These are phyloP conservation scores for Leptographium radiaticola DNA, from an alignment of 2,329 filamentous ascomycete genomes.

Conservation along the genomic window DNA sequence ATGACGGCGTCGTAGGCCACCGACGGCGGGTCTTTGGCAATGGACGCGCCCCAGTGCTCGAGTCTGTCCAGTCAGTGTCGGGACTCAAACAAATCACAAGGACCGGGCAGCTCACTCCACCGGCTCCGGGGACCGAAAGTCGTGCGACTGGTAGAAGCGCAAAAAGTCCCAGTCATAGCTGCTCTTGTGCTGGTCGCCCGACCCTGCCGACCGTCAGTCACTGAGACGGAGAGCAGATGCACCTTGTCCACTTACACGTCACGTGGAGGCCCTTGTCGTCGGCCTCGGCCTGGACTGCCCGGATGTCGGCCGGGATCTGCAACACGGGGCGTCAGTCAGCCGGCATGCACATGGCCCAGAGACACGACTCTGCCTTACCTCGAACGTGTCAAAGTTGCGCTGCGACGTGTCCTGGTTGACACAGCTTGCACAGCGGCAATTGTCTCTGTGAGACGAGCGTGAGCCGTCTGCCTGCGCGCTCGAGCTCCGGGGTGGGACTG, in stretches of 20 bases:
- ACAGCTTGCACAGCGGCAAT: conserved; percentile 56
- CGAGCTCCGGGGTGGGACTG: too few species aligned
- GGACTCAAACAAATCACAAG: too few species aligned
- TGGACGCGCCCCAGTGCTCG: conserved; percentile 19
- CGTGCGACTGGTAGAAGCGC: conserved; percentile 26
- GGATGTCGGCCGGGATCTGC: conserved; percentile 34
- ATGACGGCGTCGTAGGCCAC: conserved; percentile 50
- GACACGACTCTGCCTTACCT: conserved; percentile 24
- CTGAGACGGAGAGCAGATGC: neutral
- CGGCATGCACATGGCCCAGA: neutral
- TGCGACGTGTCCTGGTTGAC: conserved; percentile 60
- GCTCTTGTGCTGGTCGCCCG: conserved; percentile 54
- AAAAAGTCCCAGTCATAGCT: conserved; percentile 54
- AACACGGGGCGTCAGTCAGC: neutral
- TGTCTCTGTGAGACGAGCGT: conserved; percentile 37
- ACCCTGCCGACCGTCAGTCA: conserved; percentile 37
- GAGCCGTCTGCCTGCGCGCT: neutral
- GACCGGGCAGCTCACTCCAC: conserved; percentile 17
- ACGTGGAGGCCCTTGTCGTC: conserved; percentile 28
- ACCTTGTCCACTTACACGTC: conserved; percentile 29
- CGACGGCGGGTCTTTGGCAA: conserved; percentile 36
- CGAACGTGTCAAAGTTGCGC: conserved; percentile 54
- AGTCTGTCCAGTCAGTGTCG: conserved; percentile 5
- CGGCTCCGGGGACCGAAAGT: conserved; percentile 20
- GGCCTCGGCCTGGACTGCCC: conserved; percentile 18